phyloP scores from a whole-genome alignment of 2,329 filamentous ascomycete species.

The Pseudovirgaria hyperparasitica region DNA sequence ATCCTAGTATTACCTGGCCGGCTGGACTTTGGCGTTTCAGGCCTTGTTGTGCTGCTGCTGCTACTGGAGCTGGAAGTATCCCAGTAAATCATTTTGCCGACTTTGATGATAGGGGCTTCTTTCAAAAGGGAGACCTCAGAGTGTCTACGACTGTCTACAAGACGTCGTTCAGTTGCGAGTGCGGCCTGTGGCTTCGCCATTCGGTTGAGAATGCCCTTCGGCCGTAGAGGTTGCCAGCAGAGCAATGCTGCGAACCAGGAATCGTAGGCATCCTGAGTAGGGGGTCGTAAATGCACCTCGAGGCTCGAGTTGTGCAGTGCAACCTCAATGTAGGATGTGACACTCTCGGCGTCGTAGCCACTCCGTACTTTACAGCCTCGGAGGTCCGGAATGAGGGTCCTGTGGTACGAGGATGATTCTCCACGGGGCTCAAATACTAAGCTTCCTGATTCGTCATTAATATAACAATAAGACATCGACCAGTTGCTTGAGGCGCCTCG shows the following conservation, averaged over 20 bases:
- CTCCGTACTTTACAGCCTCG: slow-evolving; percentile 57
- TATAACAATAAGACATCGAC: slow-evolving; percentile 61
- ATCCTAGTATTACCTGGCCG: slow-evolving; percentile 42
- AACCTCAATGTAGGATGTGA: slow-evolving; percentile 37
- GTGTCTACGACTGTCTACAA: slow-evolving; percentile 31
- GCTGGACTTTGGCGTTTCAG: slow-evolving; percentile 18
- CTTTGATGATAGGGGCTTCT: slow-evolving; percentile 81
- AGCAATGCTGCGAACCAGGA: slow-evolving; percentile 69
- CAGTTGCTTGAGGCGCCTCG: slow-evolving; percentile 48
- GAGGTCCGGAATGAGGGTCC: slow-evolving; percentile 58
- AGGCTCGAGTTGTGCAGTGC: slow-evolving; percentile 41
- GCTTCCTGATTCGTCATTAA: slow-evolving; percentile 62
- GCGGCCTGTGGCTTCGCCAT: slow-evolving; percentile 37
- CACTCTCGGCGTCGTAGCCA: slow-evolving; percentile 33
- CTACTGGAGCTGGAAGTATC: slow-evolving; percentile 51
- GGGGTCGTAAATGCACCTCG: slow-evolving; percentile 53
- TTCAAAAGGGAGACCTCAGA: slow-evolving; percentile 44
- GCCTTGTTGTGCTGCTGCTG: slow-evolving; percentile 19
- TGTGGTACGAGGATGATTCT: slow-evolving; percentile 49
- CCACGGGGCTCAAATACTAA: slow-evolving; percentile 64
- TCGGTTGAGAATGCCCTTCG: slow-evolving; percentile 41
- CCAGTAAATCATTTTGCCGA: slow-evolving; percentile 61
- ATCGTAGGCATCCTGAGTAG: slow-evolving; percentile 54
- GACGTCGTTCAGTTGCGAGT: slow-evolving; percentile 20
- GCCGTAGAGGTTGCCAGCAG: slow-evolving; percentile 67